Percentiles rank a stretch among this genome's conserved stretches.
These are phyloP conservation scores for Dichomitus squalens DNA, from an alignment of 1,284 basidiomycete genomes.

Conservation along the genomic window DNA sequence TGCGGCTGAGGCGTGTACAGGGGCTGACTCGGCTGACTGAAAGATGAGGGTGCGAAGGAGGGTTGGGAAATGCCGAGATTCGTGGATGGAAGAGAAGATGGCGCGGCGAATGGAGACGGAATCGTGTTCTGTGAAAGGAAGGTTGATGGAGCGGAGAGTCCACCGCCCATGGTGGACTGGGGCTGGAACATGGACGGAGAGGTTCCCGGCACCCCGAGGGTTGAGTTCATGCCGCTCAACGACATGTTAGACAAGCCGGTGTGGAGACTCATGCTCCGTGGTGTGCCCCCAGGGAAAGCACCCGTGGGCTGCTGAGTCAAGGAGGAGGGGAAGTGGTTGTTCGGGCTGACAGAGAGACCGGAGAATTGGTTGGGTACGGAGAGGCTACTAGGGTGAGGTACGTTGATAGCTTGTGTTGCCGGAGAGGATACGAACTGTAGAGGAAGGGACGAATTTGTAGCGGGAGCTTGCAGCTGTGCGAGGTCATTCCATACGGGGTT, in stretches of 20 bases:
- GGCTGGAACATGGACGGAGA: conserved; percentile 23
- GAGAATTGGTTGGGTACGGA: conserved; percentile 28
- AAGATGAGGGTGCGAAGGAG: conserved; percentile 16
- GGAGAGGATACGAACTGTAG: conserved; percentile 48
- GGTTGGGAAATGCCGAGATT: conserved; percentile 2
- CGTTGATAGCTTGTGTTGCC: conserved; percentile 22
- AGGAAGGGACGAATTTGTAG: conserved; percentile 52
- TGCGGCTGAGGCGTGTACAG: conserved; percentile 18
- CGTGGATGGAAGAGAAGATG: conserved; percentile 14
- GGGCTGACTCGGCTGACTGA: conserved; percentile 16
- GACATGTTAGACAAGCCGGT: conserved; percentile 20
- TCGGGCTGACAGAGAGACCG: conserved; percentile 27
- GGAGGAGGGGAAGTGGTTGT: conserved; percentile 30
- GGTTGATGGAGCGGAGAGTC: not conserved
- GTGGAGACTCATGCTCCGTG: conserved; percentile 32
- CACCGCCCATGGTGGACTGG: conserved; percentile 4
- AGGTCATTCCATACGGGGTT: conserved; percentile 56
- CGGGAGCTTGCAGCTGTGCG: conserved; percentile 47
- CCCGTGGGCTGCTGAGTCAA: conserved; percentile 23
- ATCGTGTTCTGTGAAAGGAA: conserved; percentile 12
- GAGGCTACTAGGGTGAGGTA: conserved; percentile 25
- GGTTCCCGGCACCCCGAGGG: not conserved
- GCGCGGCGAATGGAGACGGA: conserved; percentile 12
- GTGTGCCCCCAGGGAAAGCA: conserved; percentile 20
- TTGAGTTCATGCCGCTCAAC: conserved; percentile 4